Evolutionary conservation across 2,329 filamentous ascomycete genomes (phyloP), one percentile per base, ranked within the genome.

Genomic region (Exophiala xenobiotica): DNA sequence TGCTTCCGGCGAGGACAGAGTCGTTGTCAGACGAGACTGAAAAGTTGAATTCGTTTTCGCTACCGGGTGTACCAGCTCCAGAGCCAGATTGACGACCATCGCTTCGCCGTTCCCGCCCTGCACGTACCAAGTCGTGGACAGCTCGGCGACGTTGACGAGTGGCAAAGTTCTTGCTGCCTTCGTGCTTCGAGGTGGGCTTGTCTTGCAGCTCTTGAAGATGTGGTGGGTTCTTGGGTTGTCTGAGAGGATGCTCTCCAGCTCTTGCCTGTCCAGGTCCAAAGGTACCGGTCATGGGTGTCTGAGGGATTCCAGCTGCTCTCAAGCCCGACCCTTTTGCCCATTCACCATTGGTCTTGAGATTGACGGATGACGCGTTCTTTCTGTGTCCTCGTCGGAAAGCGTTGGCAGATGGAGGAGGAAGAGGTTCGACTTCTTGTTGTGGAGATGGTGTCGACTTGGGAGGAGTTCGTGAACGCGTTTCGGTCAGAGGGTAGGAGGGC

Each of bases 131-230:
- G 67, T 90, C 96, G 74, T 91, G 85, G 38, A 99, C 85, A 20
- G 93, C 93, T 63, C 88, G 90, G 59, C 92, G 90, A 54, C 93
- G 90, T 65, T 95, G 91, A 56, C 93, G 90, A 49, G 90, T 85
- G 8, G 88, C 87, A 72, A 99, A 99, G 76, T 99, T 99, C 82
- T 96, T 77, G 83, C 92, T 96, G 19, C 92, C 93, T 69, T 97
- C 92, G 58, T 92, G 83, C 74, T 90, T 96, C 61, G 89, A 85
- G 6, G 92, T 97, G 1, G 93, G 93, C 73, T 91, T 93, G 16
- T 86, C 80, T 65, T 86, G 82, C 54, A 99, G 83, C 73, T 99
- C 93, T 61, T 99, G 93, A 44, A 97, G 79, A 11, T 88, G 84
- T 11, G 93, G 93, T 19, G 93, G 93, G 4, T 91, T 91, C 58